Evolutionary conservation across 176 grass and related monocot species (phyloP).

Genomic region (Oryza glaberrima): DNA sequence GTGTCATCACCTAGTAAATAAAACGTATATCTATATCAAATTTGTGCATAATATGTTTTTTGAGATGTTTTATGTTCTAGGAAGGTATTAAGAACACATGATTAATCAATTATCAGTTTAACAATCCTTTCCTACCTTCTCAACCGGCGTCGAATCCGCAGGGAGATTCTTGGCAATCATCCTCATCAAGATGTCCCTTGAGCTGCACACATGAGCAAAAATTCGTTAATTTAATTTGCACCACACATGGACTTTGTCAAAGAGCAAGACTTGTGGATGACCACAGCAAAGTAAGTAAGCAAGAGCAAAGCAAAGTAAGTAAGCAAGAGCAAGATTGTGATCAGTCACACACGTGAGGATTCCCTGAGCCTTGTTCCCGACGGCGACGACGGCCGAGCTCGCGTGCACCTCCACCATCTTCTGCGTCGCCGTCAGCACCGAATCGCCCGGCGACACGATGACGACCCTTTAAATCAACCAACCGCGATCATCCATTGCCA

Average conservation of each 20-base stretch:
- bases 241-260: no score
- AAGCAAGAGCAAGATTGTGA: background rate
- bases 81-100: no score
- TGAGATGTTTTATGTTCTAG: no score
- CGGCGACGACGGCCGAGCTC: slow-evolving; percentile 61
- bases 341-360: slow-evolving; percentile 64
- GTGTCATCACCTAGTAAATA: slow-evolving; percentile 66
- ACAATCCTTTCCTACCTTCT: slow-evolving; percentile 36
- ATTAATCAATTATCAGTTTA: no score
- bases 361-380: slow-evolving; percentile 61
- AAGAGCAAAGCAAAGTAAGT: no score
- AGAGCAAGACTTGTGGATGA: no score
- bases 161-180: slow-evolving; percentile 65
- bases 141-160: slow-evolving; percentile 52
- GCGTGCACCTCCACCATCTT: slow-evolving; percentile 72
- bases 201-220: slow-evolving; percentile 36
- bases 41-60: background rate
- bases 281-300: background rate
- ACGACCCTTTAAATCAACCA: slow-evolving; percentile 43
- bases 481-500: background rate
- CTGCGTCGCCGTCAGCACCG: slow-evolving; percentile 63
- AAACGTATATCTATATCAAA: background rate
- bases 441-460: slow-evolving; percentile 59
- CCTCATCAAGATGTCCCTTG: slow-evolving; percentile 85
- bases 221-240: no score